Percentiles rank a stretch among this genome's conserved stretches.
These are phyloP conservation scores for Stachybotrys elegans DNA, from an alignment of 2,329 filamentous ascomycete genomes.

Conservation along the genomic window DNA sequence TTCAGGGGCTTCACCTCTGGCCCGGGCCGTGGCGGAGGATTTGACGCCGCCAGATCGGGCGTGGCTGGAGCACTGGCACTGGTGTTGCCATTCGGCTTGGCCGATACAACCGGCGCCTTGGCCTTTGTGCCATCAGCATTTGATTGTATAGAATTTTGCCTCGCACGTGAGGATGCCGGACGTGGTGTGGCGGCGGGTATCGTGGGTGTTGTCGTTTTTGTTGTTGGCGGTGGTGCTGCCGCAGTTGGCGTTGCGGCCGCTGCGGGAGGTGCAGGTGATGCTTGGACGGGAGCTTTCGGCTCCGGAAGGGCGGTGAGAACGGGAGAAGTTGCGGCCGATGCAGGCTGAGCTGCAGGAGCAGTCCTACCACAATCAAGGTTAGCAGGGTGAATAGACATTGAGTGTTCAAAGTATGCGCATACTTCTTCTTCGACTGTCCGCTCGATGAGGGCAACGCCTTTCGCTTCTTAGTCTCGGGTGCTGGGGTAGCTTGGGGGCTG, in stretches of 20 bases:
- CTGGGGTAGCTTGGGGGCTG: conserved; percentile 66
- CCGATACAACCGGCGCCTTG: conserved; percentile 46
- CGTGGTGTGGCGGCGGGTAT: conserved; percentile 40
- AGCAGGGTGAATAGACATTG: neutral
- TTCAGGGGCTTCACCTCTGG: conserved; percentile 45
- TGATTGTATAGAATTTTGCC: conserved; percentile 70
- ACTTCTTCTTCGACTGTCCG: conserved; percentile 76
- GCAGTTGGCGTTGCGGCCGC: neutral
- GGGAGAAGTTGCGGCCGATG: conserved; percentile 71
- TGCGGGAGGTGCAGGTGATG: conserved; percentile 63
- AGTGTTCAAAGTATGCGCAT: conserved; percentile 24
- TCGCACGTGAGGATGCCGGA: conserved; percentile 64
- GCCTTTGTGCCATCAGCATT: conserved; percentile 47
- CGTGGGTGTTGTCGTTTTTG: neutral
- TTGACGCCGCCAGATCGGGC: conserved; percentile 30
- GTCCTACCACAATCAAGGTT: conserved; percentile 22
- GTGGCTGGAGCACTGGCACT: conserved; percentile 42
- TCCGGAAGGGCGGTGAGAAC: conserved; percentile 66
- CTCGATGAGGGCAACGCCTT: conserved; percentile 62
- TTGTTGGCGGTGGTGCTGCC: conserved; percentile 33
- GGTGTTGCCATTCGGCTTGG: conserved; percentile 55
- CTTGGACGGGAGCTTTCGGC: conserved; percentile 41
- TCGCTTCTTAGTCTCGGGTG: conserved; percentile 64
- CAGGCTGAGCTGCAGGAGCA: conserved; percentile 48
- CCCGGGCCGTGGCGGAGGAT: conserved; percentile 21